Percentiles rank a stretch among this genome's conserved stretches.
These are phyloP conservation scores for Rhizopogon vulgaris DNA, from an alignment of 768 basidiomycete genomes.

Conservation along the genomic window DNA sequence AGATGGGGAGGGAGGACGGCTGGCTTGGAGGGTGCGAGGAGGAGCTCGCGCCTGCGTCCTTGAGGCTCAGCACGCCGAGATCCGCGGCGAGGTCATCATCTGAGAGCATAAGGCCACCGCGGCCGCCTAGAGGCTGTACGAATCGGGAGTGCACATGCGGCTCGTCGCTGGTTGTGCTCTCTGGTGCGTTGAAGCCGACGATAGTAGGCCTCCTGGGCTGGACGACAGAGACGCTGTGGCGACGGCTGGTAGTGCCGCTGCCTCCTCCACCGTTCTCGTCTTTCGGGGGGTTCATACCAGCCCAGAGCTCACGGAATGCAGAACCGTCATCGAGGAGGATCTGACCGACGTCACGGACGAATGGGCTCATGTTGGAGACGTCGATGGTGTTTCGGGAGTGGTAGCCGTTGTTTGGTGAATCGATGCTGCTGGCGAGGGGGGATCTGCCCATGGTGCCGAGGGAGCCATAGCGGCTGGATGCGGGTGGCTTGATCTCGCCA, in stretches of 20 bases:
- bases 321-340: conserved; percentile 71
- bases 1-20: conserved; percentile 72
- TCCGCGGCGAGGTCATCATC: conserved; percentile 80
- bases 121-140: conserved; percentile 30
- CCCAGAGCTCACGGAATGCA: conserved; percentile 70
- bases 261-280: conserved; percentile 59
- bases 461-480: conserved; percentile 56
- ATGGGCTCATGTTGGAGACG: conserved; percentile 77
- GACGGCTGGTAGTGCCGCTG: conserved; percentile 76
- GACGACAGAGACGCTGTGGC: conserved; percentile 80
- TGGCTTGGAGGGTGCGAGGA: conserved; percentile 57
- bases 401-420: conserved; percentile 46
- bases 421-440: conserved; percentile 45
- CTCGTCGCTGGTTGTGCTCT: conserved; percentile 39
- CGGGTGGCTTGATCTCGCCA: conserved; percentile 59
- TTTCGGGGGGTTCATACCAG: conserved; percentile 56
- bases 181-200: conserved; percentile 64
- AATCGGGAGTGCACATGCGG: conserved; percentile 13
- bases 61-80: conserved; percentile 57
- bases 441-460: conserved; percentile 53
- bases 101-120: conserved; percentile 60
- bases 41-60: conserved; percentile 30
- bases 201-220: conserved; percentile 64
- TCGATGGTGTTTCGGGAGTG: conserved; percentile 40
- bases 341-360: conserved; percentile 77